These are phyloP conservation scores for Colletotrichum salicis DNA, from an alignment of 2,329 filamentous ascomycete genomes.

Conservation along the genomic window DNA sequence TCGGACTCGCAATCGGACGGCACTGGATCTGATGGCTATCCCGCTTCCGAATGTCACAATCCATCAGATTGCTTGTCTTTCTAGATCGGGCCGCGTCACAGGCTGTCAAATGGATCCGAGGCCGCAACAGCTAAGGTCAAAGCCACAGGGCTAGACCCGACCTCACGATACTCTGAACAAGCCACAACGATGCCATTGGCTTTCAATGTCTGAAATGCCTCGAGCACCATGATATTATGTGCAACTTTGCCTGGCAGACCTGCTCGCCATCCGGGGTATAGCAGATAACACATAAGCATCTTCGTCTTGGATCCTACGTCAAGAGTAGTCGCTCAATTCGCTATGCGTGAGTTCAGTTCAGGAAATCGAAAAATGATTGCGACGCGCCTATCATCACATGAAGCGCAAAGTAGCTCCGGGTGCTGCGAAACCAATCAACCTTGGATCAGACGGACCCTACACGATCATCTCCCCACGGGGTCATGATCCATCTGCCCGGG, in stretches of 20 bases:
- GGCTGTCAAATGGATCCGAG: background rate
- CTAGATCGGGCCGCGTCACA: background rate
- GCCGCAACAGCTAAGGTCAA: background rate
- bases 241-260: no score
- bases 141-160: background rate
- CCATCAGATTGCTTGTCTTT: background rate
- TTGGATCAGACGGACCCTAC: slow-evolving; percentile 20
- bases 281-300: no score
- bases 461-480: background rate
- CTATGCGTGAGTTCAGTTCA: background rate
- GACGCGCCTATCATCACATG: background rate
- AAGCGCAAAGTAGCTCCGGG: background rate
- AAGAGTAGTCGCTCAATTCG: background rate
- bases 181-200: background rate
- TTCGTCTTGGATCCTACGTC: no score
- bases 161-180: background rate
- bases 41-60: background rate
- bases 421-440: background rate
- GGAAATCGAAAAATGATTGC: no score
- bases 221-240: background rate
- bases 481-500: background rate
- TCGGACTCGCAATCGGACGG: background rate
- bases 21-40: background rate
- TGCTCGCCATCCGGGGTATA: no score
- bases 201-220: background rate